These are phyloP conservation scores for Epicoccum nigrum DNA, from an alignment of 2,329 filamentous ascomycete genomes.

Conservation along the genomic window DNA sequence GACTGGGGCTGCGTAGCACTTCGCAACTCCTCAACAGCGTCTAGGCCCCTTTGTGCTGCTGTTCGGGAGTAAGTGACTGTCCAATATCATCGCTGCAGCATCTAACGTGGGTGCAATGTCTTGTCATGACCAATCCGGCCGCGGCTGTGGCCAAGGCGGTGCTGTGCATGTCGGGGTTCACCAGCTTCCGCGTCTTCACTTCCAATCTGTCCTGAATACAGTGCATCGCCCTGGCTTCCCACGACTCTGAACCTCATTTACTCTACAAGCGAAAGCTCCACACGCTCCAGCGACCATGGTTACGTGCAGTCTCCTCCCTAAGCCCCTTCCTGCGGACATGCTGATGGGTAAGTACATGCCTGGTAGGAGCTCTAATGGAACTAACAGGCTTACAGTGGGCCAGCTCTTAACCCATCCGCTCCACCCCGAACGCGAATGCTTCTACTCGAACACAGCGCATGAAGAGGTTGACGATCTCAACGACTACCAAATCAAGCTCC, in stretches of 20 bases:
- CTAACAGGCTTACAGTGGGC: constrained; percentile 34
- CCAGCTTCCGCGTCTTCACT: constrained; percentile 4
- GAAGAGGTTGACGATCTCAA: constrained; percentile 46
- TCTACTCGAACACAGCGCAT: constrained; percentile 43
- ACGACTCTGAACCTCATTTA: background rate
- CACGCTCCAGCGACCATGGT: constrained; percentile 30
- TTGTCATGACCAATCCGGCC: background rate
- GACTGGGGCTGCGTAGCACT: background rate
- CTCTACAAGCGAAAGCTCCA: background rate
- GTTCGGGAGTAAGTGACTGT: background rate
- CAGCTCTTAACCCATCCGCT: constrained; percentile 47
- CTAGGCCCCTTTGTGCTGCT: background rate
- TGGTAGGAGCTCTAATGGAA: constrained; percentile 7
- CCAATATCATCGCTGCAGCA: constrained; percentile 15
- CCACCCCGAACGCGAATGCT: constrained; percentile 45
- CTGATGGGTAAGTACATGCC: constrained; percentile 21
- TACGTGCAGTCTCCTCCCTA: constrained; percentile 45
- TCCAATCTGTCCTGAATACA: constrained; percentile 5
- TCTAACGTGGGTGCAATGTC: constrained; percentile 15
- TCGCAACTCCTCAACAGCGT: background rate
- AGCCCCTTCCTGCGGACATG: constrained; percentile 43
- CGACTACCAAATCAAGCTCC: constrained; percentile 48
- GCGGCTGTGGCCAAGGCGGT: constrained; percentile 10
- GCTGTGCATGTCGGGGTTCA: constrained; percentile 13
- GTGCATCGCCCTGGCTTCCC: constrained; percentile 1